phyloP scores from a whole-genome alignment of 1,139 yeast species.

The Kodamaea anthophila region DNA sequence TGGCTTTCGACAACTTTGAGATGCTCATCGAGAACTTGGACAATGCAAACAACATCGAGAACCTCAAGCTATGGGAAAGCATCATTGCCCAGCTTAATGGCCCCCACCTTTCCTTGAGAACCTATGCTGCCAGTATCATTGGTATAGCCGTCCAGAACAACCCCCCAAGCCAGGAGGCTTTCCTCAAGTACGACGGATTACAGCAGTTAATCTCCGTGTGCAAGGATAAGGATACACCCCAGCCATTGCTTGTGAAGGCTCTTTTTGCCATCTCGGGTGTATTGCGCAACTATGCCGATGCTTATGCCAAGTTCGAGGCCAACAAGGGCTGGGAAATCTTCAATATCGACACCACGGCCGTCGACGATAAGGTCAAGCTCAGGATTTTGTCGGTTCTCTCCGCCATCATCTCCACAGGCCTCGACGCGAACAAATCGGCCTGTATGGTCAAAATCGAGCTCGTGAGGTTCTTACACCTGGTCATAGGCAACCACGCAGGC shows the following conservation, averaged over 20 bases:
- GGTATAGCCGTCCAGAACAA: constrained; percentile 95
- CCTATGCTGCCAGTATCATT: constrained; percentile 63
- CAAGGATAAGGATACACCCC: constrained; percentile 1
- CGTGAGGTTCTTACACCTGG: constrained; percentile 28
- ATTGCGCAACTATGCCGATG: constrained; percentile 62
- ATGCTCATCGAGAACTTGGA: constrained; percentile 92
- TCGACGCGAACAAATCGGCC: constrained; percentile 30
- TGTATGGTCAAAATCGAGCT: constrained; percentile 39
- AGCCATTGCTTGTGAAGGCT: constrained; percentile 38
- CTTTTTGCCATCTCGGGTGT: constrained; percentile 72
- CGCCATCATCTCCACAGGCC: constrained; percentile 50
- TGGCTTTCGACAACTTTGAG: constrained; percentile 87
- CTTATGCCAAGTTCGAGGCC: constrained; percentile 49
- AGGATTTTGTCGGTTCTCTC: constrained; percentile 54
- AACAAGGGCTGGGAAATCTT: constrained; percentile 58
- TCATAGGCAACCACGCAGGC: constrained; percentile 38
- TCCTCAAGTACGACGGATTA: constrained; percentile 48
- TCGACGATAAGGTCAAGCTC: constrained; percentile 36
- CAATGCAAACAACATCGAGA: constrained; percentile 89
- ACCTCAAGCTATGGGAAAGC: constrained; percentile 73
- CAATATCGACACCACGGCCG: constrained; percentile 13
- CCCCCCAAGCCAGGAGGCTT: constrained; percentile 63
- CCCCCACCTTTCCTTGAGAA: constrained; percentile 38
- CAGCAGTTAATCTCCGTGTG: constrained; percentile 39
- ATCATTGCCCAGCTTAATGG: constrained; percentile 47